phyloP scores from a whole-genome alignment of 441 rosid species.

The Melastoma candidum region DNA sequence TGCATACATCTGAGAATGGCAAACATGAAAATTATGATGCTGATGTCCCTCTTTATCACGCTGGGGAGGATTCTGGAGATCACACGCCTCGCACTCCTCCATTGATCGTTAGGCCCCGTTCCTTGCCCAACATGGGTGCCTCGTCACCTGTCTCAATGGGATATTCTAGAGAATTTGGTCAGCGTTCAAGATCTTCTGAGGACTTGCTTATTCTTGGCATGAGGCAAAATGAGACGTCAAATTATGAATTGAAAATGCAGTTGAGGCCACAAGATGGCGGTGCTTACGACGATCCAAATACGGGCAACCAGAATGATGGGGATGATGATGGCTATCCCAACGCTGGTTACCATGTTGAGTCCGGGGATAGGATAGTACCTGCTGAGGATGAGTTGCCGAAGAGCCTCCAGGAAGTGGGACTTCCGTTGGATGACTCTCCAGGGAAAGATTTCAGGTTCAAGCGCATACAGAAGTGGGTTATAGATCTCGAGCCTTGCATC shows the following conservation, averaged over 20 bases:
- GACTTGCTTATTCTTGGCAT: conserved; percentile 36
- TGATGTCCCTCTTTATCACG: conserved; percentile 29
- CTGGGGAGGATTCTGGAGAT: conserved; percentile 25
- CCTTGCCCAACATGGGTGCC: conserved; percentile 42
- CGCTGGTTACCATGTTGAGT: conserved; percentile 29
- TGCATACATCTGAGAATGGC: conserved; percentile 36
- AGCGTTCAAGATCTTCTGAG: conserved; percentile 48
- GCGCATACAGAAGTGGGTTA: conserved; percentile 83
- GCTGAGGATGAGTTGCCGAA: conserved; percentile 37
- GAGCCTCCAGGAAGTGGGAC: conserved; percentile 30
- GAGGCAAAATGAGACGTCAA: conserved; percentile 26
- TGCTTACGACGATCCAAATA: conserved; percentile 26
- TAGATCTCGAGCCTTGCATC: conserved; percentile 53
- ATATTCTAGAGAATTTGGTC: conserved; percentile 23
- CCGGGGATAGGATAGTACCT: conserved; percentile 69
- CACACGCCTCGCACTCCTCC: conserved; percentile 28
- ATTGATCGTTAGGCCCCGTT: conserved; percentile 37
- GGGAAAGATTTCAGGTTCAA: conserved; percentile 55
- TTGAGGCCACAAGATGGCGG: conserved; percentile 24
- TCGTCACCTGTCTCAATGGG: conserved; percentile 22
- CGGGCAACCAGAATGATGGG: conserved; percentile 20
- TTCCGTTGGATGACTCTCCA: conserved; percentile 32
- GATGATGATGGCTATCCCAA: conserved; percentile 41
- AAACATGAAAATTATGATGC: conserved; percentile 33
- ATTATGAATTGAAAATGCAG: conserved; percentile 26